Base-by-base conservation (phyloP, 2,329 filamentous ascomycete genomes). In the Pseudogymnoascus sp. region DNA sequence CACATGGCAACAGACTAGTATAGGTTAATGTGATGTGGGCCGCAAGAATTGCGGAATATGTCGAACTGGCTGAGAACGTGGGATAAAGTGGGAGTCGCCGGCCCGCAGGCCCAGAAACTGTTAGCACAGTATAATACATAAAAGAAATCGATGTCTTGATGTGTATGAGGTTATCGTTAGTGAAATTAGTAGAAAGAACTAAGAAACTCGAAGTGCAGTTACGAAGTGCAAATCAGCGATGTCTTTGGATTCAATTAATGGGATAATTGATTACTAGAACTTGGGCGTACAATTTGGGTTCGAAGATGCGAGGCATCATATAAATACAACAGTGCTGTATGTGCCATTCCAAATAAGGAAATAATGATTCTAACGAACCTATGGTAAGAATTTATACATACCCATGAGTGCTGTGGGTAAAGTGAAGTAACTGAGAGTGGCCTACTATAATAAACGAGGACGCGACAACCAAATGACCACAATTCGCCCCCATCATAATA, bases 41-140 rank as follows among this genome's bases (percentile, higher is more conserved):
- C n/a, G 46, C 28, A 56, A 19, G 46, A 19, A 56, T 56, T 31
- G 46, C 26, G 46, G 46, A n/a, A 56, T 56, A 56, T 56, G 46
- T 26, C 46, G 26, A 56, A 12, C n/a, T 8, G 33, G 3, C 46
- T n/a, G n/a, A 56, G 10, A 12, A 12, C 46, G n/a, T 31, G 8
- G 43, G 46, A 14, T 31, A 19, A 31, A 31, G n/a, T 56, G 46
- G 46, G 28, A 56, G 26, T 33, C 46, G 46, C n/a, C 46, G 46
- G 46, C 26, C 46, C 46, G 46, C 26, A 56, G 33, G 26, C 46
- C 46, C 33, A 33, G 26, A 19, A 33, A 16, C 46, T 16, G 8
- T n/a, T 33, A 6, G n/a, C 11, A 56, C 10, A n/a, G 4, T 31
- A 56, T 19, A 19, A 33, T 56, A 33, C 10, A 33, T 16, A 19